Base-by-base conservation (phyloP, 2,329 filamentous ascomycete species). In the Phaeoacremonium minimum region DNA sequence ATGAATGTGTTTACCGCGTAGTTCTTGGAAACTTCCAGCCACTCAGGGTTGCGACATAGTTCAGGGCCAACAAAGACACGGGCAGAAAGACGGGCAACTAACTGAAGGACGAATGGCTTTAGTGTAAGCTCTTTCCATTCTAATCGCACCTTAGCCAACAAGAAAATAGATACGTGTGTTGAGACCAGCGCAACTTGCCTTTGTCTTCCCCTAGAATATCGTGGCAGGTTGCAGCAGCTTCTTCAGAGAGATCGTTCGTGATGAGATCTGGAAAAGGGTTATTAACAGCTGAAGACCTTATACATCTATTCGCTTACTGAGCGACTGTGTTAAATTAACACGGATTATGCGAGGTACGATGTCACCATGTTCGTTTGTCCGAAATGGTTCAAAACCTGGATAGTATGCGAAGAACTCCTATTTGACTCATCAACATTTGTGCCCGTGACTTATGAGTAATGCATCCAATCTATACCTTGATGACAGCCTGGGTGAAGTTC, bases 31-130 rank as follows among this genome's bases (percentile, higher is more conserved):
- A 71, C 61, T 1, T 62, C 49, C 14, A 73, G 57, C 71, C 71
- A 76, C 22, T 60, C 52, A 18, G 62, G 48, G 44, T 74, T 60
- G 6, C 66, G 65, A 48, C 66, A 70, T 11, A 72, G 46, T 4
- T 57, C 51, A 4, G 51, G 45, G 4, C 71, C 71, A 3, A 74
- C 50, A 40, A 75, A 74, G 4, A 73, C 61, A 5, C 68, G 58
- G 2, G 71, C 67, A 0, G 71, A 72, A 9, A 75, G 45, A 7
- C 69, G 66, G 13, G 69, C 66, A 8, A 77, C 60, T 7, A 71
- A 45, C 13, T 60, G 52, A 3, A 69, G 60, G 15, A 69, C 12
- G 19, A 26, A 17, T 5, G 22, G 20, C 26, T 40, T 40, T 7
- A 37, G 26, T 4, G 20, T 14, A 11, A 40, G 14, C 13, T 22